These are phyloP conservation scores for Casuarina cunninghamiana DNA, from an alignment of 306 rosid species.

Conservation along the genomic window DNA sequence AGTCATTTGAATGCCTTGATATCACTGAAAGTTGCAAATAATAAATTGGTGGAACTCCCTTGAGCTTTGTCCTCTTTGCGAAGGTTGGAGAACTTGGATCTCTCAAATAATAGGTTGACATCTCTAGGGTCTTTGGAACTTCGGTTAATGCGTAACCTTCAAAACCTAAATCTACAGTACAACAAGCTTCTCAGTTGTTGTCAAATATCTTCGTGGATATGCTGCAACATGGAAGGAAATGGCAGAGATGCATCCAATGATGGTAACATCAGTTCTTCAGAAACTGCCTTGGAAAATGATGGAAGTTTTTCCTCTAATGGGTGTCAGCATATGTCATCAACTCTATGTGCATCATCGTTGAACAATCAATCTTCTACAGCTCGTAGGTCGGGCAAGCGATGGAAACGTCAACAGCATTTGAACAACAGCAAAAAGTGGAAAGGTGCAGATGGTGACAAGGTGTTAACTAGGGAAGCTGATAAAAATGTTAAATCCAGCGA, in stretches of 20 bases:
- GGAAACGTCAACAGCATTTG: slow-evolving; percentile 87
- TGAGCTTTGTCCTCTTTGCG: slow-evolving; percentile 59
- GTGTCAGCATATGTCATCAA: slow-evolving; percentile 41
- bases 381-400: slow-evolving; percentile 74
- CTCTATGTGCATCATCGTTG: slow-evolving; percentile 44
- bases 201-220: slow-evolving; percentile 88
- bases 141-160: slow-evolving; percentile 71
- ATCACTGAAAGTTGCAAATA: slow-evolving; percentile 80
- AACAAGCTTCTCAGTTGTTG: slow-evolving; percentile 58
- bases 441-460: slow-evolving; percentile 57
- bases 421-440: slow-evolving; percentile 93
- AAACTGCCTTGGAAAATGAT: slow-evolving; percentile 47
- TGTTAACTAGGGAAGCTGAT: slow-evolving; percentile 48
- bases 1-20: slow-evolving; percentile 58
- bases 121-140: slow-evolving; percentile 83
- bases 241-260: slow-evolving; percentile 47
- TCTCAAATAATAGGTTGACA: slow-evolving; percentile 85
- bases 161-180: slow-evolving; percentile 79
- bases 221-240: slow-evolving; percentile 80
- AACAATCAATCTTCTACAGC: slow-evolving; percentile 65
- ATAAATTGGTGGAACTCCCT: slow-evolving; percentile 85
- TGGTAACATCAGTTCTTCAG: slow-evolving; percentile 60
- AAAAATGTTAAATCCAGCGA: slow-evolving; percentile 46
- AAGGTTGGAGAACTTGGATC: slow-evolving; percentile 83
- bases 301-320: slow-evolving; percentile 48